These are phyloP conservation scores for Ophiostoma australiae DNA, from an alignment of 2,329 filamentous ascomycete genomes.

Conservation along the genomic window DNA sequence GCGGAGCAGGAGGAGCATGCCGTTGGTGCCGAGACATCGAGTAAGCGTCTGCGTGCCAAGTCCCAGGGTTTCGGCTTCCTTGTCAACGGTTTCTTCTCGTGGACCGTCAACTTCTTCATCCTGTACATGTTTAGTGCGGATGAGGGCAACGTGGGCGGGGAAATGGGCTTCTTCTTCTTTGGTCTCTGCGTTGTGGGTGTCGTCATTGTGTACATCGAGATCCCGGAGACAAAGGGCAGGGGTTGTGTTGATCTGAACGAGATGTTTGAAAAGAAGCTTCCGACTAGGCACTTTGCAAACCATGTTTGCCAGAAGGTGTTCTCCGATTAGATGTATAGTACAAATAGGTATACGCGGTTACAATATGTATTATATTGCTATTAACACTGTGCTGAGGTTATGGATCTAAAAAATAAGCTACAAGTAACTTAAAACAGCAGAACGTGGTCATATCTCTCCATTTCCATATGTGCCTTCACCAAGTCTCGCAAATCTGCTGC, in stretches of 20 bases:
- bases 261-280: conserved; percentile 2
- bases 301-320: neutral
- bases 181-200: neutral
- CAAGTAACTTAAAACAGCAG: neutral
- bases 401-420: too few relatives aligned
- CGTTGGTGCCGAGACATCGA: neutral
- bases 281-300: neutral
- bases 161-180: neutral
- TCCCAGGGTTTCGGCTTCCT: neutral
- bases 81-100: neutral
- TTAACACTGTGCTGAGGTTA: neutral
- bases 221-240: neutral
- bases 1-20: neutral
- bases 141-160: neutral
- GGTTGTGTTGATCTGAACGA: neutral
- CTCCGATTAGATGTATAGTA: neutral
- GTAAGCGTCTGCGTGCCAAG: neutral
- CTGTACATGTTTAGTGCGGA: neutral
- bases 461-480: neutral
- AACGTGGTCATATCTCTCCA: neutral
- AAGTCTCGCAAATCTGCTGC: neutral
- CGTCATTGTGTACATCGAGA: neutral
- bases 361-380: neutral
- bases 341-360: too few relatives aligned
- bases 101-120: neutral